Conservation (phyloP, 306 rosid species). For the Casuarina glauca region DNA sequence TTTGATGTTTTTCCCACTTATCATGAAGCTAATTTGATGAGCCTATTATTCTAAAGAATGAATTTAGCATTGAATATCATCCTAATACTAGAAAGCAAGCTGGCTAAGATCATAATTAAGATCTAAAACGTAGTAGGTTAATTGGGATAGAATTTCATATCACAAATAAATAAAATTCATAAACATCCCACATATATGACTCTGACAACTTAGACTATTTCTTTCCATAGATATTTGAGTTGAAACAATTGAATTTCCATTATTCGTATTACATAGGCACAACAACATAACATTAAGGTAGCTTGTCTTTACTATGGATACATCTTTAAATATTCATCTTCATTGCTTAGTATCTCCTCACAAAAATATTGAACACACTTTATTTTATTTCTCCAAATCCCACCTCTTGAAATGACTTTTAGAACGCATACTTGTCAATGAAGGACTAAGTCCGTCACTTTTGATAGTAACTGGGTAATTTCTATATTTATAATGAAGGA, state of each 20-base stretch:
- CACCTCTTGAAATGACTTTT: conserved; percentile 11
- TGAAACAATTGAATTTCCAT: background rate
- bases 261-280: background rate
- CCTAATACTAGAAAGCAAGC: too few species aligned
- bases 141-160: too few species aligned
- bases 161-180: background rate
- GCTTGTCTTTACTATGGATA: conserved; percentile 8
- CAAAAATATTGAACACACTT: conserved; percentile 20
- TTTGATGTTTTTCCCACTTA: too few species aligned
- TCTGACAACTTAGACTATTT: background rate
- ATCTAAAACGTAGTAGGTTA: too few species aligned
- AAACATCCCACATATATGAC: background rate
- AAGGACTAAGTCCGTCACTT: conserved; percentile 36
- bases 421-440: conserved; percentile 49
- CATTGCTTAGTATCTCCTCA: conserved; percentile 9
- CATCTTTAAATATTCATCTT: background rate
- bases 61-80: too few species aligned
- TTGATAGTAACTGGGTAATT: conserved; percentile 17
- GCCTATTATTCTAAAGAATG: too few species aligned
- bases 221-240: background rate
- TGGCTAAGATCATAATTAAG: too few species aligned
- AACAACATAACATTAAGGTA: background rate
- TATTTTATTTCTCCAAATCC: conserved; percentile 20
- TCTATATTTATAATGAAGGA: too few species aligned
- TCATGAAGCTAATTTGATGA: too few species aligned